Percentiles rank a stretch among this genome's conserved stretches.
Evolutionary conservation across 2,329 filamentous ascomycete genomes (phyloP).

Genomic region (Colletotrichum spinosum): DNA sequence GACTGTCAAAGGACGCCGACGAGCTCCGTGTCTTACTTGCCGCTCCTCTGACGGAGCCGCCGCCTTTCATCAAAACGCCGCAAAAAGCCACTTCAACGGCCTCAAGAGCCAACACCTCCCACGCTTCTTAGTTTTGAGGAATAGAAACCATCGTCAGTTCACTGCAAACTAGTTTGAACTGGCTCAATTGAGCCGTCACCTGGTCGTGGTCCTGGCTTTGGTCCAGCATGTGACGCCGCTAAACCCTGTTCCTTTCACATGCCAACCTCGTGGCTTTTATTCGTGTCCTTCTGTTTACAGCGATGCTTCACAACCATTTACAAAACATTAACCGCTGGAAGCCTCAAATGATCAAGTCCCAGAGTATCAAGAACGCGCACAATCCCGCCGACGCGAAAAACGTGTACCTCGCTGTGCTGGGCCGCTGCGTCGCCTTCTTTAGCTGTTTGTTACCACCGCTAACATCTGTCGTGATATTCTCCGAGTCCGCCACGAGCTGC

Average conservation of each 20-base stretch:
- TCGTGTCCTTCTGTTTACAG: too few relatives aligned
- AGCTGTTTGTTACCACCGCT: constrained; percentile 91
- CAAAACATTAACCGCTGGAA: background rate
- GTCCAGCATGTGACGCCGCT: constrained; percentile 29
- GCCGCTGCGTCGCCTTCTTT: constrained; percentile 80
- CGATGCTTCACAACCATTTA: too few relatives aligned
- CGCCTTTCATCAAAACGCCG: background rate
- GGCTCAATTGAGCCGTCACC: constrained; percentile 24
- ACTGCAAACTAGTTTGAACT: background rate
- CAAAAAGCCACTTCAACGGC: background rate
- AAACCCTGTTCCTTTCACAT: constrained; percentile 22
- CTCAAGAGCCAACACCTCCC: too few relatives aligned
- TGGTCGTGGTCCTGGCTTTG: constrained; percentile 6
- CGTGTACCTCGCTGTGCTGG: constrained; percentile 80
- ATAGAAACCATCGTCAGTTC: background rate
- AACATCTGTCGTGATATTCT: constrained; percentile 86
- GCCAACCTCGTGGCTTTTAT: background rate
- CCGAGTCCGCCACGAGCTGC: constrained; percentile 86
- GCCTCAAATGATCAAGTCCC: constrained; percentile 75
- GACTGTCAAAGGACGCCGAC: background rate
- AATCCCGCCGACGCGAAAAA: constrained; percentile 84
- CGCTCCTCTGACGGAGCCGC: constrained; percentile 8
- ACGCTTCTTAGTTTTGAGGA: too few relatives aligned
- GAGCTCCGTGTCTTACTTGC: background rate
- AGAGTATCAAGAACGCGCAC: constrained; percentile 79